Base-by-base conservation (phyloP, 202 grass and related monocot genomes). In the Digitaria exilis region DNA sequence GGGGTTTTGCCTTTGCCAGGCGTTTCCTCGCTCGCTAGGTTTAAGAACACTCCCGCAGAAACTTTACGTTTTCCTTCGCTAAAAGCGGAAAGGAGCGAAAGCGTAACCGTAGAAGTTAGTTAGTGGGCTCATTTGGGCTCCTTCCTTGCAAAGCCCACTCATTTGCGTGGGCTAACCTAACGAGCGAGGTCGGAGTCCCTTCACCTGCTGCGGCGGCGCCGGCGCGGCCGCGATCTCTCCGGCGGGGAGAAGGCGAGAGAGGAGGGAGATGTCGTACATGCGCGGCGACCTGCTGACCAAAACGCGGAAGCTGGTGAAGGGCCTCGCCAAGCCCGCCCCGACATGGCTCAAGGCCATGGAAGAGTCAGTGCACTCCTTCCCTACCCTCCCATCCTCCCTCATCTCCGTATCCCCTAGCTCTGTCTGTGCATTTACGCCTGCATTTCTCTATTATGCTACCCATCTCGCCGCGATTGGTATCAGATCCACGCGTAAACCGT, bases 311-410 rank as follows among this genome's bases (percentile, higher is more conserved):
- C 50, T 92, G 69, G 90, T 90, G 29, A 90, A 92, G 82, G 87
- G 85, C 34, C 56, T 86, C n/a, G 87, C 87, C 80, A 84, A 85
- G 75, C 84, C 89, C 14, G 75, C 79, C 43, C 88, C 91, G 14
- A 9, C 15, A 19, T 97, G 94, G 91, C 91, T 97, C 60, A 97
- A 93, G 70, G 84, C 91, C 88, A 93, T 97, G 91, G 94, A 93
- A 84, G 21, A 84, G 90, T 92, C 59, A 70, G 71, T 75, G 21
- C 56, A 2, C 37, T 7, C 13, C 45, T 12, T 26, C 35, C 7
- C 64, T 41, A 25, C 41, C 19, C 8, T 19, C 43, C 54, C 35
- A 41, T 37, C 31, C 0, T 24, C 9, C n/a, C 45, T 22, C 52
- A 34, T 42, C 0, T 21, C 50, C 18, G 35, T 37, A 52, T 9